Evolutionary conservation across 2,329 filamentous ascomycete species (phyloP).

Genomic region (Pseudogymnoascus sp.): DNA sequence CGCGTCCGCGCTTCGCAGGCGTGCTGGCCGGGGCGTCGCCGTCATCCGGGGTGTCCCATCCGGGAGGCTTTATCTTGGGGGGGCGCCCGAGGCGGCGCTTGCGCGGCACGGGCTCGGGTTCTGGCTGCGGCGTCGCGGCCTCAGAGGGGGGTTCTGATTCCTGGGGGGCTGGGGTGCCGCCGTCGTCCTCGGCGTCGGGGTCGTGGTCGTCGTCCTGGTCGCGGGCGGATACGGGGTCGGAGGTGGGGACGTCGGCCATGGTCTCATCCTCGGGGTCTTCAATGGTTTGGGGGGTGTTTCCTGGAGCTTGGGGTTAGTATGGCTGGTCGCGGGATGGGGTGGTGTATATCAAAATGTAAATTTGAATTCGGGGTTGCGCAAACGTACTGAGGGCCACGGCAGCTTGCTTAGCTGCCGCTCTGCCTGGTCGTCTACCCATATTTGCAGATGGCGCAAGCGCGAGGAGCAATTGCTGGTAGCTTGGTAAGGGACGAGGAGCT

Average conservation of each 20-base stretch:
- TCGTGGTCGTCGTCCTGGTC: constrained; percentile 38
- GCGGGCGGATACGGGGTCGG: constrained; percentile 21
- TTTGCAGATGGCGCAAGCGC: constrained; percentile 9
- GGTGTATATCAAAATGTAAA: constrained; percentile 11
- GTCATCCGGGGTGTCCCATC: constrained; percentile 58
- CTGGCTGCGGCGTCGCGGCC: constrained; percentile 25
- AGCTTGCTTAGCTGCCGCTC: constrained; percentile 45
- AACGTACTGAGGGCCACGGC: constrained; percentile 44
- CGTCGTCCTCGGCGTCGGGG: constrained; percentile 37
- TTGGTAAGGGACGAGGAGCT: constrained; percentile 9
- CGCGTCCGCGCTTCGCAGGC: constrained; percentile 52
- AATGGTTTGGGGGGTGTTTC: constrained; percentile 39
- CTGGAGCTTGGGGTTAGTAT: constrained; percentile 25
- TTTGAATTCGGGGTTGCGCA: constrained; percentile 9
- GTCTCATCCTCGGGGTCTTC: constrained; percentile 38
- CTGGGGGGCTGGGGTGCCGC: constrained; percentile 29
- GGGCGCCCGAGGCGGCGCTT: constrained; percentile 74
- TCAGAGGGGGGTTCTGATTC: constrained; percentile 42
- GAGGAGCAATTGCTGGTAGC: constrained; percentile 1
- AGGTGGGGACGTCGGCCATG: constrained; percentile 32
- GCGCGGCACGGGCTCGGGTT: constrained; percentile 50
- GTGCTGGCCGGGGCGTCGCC: constrained; percentile 37
- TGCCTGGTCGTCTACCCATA: constrained; percentile 42
- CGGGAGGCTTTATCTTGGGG: constrained; percentile 73
- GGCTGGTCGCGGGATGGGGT: constrained; percentile 4